Conservation (phyloP, 192 early-diverging fungal genomes). For the Entomortierella chlamydospora region DNA sequence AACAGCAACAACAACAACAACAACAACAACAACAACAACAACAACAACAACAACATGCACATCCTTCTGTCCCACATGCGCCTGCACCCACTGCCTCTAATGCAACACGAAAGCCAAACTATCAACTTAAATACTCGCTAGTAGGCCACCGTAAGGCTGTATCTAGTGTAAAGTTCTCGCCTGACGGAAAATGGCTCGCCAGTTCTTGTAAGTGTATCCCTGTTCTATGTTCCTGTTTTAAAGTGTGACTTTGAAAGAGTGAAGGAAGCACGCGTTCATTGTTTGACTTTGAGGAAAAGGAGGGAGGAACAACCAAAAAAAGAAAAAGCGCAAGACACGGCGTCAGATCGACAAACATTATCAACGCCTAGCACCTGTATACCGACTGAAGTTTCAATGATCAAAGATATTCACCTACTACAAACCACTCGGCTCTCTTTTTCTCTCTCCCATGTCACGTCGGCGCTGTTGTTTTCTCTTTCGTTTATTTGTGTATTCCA, state of each 20-base stretch:
- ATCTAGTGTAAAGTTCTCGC: constrained; percentile 97
- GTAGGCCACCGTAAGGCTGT: constrained; percentile 95
- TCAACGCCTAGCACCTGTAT: too few species aligned
- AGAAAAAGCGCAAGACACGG: background rate
- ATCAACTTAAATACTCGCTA: constrained; percentile 87
- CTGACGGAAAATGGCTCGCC: constrained; percentile 97
- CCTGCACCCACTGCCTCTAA: constrained; percentile 8
- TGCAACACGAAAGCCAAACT: constrained; percentile 75
- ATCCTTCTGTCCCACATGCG: background rate
- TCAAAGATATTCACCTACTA: too few species aligned
- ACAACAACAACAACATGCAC: constrained; percentile 8
- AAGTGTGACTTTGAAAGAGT: too few species aligned
- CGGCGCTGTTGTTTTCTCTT: too few species aligned
- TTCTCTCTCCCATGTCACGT: constrained; percentile 1
- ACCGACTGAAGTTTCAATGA: background rate
- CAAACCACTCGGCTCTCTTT: background rate
- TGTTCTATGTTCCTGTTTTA: too few species aligned
- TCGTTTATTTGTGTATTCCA: too few species aligned
- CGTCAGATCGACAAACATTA: background rate
- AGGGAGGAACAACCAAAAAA: background rate
- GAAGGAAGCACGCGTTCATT: too few species aligned
- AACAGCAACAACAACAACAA: constrained; percentile 14
- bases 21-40: too few species aligned
- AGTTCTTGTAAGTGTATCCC: constrained; percentile 74
- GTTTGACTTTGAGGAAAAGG: background rate